Base-by-base conservation (phyloP, 2,329 filamentous ascomycete genomes). In the Cladosporium sp. region DNA sequence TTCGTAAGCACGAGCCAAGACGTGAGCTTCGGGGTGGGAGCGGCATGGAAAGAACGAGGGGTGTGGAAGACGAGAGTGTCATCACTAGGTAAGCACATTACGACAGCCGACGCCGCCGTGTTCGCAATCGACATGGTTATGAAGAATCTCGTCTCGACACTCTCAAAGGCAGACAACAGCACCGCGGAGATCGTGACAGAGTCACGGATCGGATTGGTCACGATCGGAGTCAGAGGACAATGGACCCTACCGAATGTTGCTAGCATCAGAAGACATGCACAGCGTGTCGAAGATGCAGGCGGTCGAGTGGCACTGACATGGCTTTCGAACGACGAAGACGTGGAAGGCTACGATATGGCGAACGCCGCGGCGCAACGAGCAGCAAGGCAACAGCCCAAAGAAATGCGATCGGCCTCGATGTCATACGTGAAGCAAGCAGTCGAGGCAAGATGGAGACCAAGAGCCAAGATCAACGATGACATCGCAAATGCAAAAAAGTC, bases 401-500 rank as follows among this genome's bases (percentile, higher is more conserved):
- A n/a, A n/a, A n/a, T n/a, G n/a, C n/a, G n/a, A n/a, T n/a, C n/a
- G n/a, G 47, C 20, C 18, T 51, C 39, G 30, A 30, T 47, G 32
- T 34, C 32, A n/a, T 47, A 47, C 32, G 32, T 37, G 15, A 37
- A 37, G 43, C 32, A 47, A 27, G 30, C 30, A 1, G 19, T 39
- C 43, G 36, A 47, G 36, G 43, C 30, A 47, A 47, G 12, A 15
- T 47, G 43, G 32, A n/a, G 17, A 37, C 30, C 12, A 17, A 34
- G 18, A 37, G 30, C 36, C 22, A 37, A 37, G 43, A 39, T 47
- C 30, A 47, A 37, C 32, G n/a, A 47, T 2, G 11, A 47, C 32
- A 47, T 47, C 43, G 43, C 30, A 34, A 29, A 38, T 24, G 43
- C 18, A 20, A 47, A 39, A 34, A 34, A n/a, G n/a, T n/a, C n/a